Evolutionary conservation across 2,329 filamentous ascomycete genomes (phyloP).

Genomic region (Colletotrichum nymphaeae): DNA sequence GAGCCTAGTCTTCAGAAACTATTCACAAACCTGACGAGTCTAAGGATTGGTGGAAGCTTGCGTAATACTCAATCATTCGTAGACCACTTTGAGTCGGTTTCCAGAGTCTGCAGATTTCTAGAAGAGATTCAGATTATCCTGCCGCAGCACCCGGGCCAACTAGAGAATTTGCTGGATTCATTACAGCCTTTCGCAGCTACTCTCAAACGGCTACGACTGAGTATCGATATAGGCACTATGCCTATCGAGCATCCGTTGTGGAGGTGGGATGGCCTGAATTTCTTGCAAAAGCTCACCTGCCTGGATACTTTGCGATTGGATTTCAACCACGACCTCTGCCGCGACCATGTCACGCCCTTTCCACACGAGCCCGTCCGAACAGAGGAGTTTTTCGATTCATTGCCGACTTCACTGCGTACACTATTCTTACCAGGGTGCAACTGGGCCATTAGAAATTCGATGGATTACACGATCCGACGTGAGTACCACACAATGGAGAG

Average conservation of each 20-base stretch:
- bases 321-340: not conserved
- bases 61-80: too few species aligned
- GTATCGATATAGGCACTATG: not conserved
- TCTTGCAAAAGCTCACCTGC: not conserved
- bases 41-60: not conserved
- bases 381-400: not conserved
- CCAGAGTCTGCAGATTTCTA: not conserved
- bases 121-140: not conserved
- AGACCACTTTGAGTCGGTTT: too few species aligned
- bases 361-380: not conserved
- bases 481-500: not conserved
- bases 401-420: not conserved
- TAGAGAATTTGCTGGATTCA: not conserved
- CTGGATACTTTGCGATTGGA: not conserved
- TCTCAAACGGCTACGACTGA: not conserved
- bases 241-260: not conserved
- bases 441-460: not conserved
- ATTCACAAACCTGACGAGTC: not conserved
- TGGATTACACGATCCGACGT: not conserved
- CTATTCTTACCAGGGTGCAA: not conserved
- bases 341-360: too few species aligned
- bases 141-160: not conserved
- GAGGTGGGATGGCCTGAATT: not conserved
- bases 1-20: not conserved
- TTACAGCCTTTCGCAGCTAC: not conserved